Percentiles rank a stretch among this genome's conserved stretches.
Conservation (phyloP, 306 rosid species). For the Cajanus cajan region DNA sequence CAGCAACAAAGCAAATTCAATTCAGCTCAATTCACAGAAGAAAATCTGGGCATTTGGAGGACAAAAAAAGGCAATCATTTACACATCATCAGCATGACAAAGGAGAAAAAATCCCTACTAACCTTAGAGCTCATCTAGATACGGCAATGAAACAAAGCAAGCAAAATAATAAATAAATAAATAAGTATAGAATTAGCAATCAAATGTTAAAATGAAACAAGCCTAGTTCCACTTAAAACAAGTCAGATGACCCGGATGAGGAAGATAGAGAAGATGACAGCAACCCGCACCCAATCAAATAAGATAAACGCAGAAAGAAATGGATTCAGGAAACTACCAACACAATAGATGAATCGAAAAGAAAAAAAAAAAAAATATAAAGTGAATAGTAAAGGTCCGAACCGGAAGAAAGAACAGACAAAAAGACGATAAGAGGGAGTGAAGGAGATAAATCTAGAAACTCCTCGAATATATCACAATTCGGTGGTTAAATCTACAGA, state of each 20-base stretch:
- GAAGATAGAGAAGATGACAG: not conserved
- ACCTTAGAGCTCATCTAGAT: slow-evolving; percentile 23
- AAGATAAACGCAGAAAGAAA: slow-evolving; percentile 18
- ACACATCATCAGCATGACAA: slow-evolving; percentile 21
- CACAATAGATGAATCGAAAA: not conserved
- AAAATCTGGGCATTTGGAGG: slow-evolving; percentile 19
- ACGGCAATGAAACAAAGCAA: not conserved
- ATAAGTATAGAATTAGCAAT: not conserved
- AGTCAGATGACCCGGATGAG: slow-evolving; percentile 17
- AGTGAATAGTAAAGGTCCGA: slow-evolving; percentile 19
- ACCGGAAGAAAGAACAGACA: slow-evolving; percentile 19
- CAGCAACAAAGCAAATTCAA: slow-evolving; percentile 26
- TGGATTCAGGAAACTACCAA: slow-evolving; percentile 16
- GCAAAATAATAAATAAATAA: not conserved
- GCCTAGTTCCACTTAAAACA: not conserved
- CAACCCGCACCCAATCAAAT: slow-evolving; percentile 14
- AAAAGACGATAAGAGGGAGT: slow-evolving; percentile 38
- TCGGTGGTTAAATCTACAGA: slow-evolving; percentile 34
- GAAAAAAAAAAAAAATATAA: not conserved
- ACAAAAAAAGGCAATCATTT: slow-evolving; percentile 16
- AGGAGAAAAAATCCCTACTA: not conserved
- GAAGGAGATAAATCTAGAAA: slow-evolving; percentile 40
- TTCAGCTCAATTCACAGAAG: slow-evolving; percentile 20
- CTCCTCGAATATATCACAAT: slow-evolving; percentile 14
- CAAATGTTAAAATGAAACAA: slow-evolving; percentile 21